phyloP scores from a whole-genome alignment of 345 rosid species.

The Gossypium turneri region DNA sequence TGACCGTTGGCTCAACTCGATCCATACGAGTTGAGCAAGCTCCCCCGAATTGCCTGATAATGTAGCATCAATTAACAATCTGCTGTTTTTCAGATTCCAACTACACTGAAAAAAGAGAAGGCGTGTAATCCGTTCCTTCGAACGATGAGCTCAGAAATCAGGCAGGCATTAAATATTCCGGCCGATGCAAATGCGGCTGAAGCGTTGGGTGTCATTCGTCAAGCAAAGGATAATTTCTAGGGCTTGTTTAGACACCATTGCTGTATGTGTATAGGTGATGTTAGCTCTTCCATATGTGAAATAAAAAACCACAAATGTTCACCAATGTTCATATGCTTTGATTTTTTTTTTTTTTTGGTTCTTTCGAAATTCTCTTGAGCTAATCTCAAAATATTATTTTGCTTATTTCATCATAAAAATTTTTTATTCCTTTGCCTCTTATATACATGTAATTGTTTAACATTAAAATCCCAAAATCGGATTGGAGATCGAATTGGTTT shows the following conservation, averaged over 20 bases:
- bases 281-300: slow-evolving; percentile 17
- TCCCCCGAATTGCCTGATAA: neutral
- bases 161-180: slow-evolving; percentile 55
- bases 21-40: neutral
- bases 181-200: slow-evolving; percentile 58
- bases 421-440: no score
- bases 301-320: slow-evolving; percentile 8
- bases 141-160: slow-evolving; percentile 57
- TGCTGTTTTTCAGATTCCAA: slow-evolving; percentile 61
- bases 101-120: slow-evolving; percentile 72
- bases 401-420: no score
- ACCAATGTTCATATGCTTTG: neutral
- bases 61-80: neutral
- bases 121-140: slow-evolving; percentile 93
- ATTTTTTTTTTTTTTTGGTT: no score
- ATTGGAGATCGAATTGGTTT: no score
- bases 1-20: neutral
- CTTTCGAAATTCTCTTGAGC: no score
- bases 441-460: no score
- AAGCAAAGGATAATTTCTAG: slow-evolving; percentile 76
- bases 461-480: no score
- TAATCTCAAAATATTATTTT: no score
- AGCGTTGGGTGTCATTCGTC: slow-evolving; percentile 60
- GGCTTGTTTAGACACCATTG: neutral
- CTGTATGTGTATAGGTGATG: slow-evolving; percentile 40